These are phyloP conservation scores for Clavispora fructus DNA, from an alignment of 805 yeast species.

Conservation along the genomic window DNA sequence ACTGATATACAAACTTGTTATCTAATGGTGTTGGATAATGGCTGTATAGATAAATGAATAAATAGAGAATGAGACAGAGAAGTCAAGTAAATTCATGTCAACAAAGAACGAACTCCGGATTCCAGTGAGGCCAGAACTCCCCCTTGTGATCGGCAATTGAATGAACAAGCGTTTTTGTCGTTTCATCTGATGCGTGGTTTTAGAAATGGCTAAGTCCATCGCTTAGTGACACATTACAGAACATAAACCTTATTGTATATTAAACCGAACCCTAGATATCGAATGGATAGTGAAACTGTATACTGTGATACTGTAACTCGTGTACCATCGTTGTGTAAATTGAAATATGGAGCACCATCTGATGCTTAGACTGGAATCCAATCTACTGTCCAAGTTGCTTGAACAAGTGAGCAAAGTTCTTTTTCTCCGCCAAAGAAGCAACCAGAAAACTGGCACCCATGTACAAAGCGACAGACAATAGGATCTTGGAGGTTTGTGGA, in stretches of 20 bases:
- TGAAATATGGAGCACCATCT: not conserved
- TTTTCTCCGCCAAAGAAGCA: constrained; percentile 27
- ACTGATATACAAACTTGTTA: not conserved
- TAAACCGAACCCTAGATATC: not conserved
- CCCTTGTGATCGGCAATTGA: no score
- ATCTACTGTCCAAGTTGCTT: constrained; percentile 22
- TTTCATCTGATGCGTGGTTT: no score
- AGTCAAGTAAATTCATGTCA: no score
- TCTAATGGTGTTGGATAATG: not conserved
- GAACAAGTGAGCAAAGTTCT: constrained; percentile 24
- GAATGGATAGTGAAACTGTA: not conserved
- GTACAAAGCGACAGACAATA: constrained; percentile 19
- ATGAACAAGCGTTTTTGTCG: no score
- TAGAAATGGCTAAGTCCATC: no score
- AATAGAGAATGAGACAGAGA: no score
- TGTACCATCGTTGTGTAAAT: no score
- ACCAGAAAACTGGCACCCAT: constrained; percentile 22
- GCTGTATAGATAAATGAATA: no score
- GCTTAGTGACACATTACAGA: no score
- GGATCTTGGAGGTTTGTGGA: constrained; percentile 13
- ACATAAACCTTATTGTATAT: not conserved
- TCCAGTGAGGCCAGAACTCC: no score
- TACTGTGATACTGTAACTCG: no score
- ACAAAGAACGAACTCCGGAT: no score
- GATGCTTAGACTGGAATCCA: not conserved